A percentile compares a stretch with the other conserved stretches of the same genome.
Conservation (phyloP, 371 early-diverging fungal genomes). For the Mucor plumbeus region DNA sequence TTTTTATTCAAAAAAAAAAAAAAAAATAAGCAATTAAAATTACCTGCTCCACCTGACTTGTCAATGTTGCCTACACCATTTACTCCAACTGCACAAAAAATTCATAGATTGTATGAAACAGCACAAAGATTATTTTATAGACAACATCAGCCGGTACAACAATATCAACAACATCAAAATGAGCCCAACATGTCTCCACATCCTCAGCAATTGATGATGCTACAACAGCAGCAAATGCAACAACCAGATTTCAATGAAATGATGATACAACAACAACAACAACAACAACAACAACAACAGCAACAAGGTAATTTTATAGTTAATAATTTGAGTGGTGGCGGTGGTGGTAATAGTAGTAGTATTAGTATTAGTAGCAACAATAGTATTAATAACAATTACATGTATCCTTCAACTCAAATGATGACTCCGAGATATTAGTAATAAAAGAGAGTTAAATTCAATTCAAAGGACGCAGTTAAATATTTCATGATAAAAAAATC, state of each 20-base stretch:
- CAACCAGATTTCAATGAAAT: constrained; percentile 24
- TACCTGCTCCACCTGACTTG: constrained; percentile 47
- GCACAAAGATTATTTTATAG: constrained; percentile 32
- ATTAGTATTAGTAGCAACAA: constrained; percentile 4
- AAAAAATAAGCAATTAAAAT: constrained; percentile 30
- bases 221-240: constrained; percentile 12
- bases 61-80: constrained; percentile 45
- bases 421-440: constrained; percentile 9
- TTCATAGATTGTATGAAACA: constrained; percentile 40
- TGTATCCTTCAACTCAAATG: constrained; percentile 9
- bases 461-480: constrained; percentile 4
- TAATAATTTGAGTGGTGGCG: constrained; percentile 12
- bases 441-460: constrained; percentile 3
- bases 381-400: constrained; percentile 10
- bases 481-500: not conserved
- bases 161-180: not conserved
- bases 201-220: constrained; percentile 10
- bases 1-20: not conserved
- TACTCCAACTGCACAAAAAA: constrained; percentile 33
- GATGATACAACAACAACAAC: constrained; percentile 9
- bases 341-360: constrained; percentile 8
- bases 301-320: constrained; percentile 7
- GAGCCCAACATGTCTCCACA: constrained; percentile 14
- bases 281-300: not conserved
- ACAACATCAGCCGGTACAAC: not conserved